Conservation (phyloP, 768 basidiomycete genomes). For the Boletus sensibilis region DNA sequence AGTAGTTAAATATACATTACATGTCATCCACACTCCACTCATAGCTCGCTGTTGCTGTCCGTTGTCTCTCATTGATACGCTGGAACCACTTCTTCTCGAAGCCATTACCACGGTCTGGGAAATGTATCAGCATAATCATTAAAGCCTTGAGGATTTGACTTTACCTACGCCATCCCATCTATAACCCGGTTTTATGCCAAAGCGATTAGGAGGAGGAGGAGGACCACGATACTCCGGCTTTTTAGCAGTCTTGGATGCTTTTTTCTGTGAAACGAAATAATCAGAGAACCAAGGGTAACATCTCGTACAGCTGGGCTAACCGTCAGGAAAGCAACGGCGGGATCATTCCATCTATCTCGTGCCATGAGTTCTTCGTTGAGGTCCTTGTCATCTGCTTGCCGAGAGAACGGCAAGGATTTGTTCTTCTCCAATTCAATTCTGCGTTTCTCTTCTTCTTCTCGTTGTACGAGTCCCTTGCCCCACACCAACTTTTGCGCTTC, state of each 20-base stretch:
- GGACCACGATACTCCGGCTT: slow-evolving; percentile 87
- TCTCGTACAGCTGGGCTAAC: slow-evolving; percentile 43
- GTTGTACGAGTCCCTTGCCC: slow-evolving; percentile 94
- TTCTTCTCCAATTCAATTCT: slow-evolving; percentile 67
- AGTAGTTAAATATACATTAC: slow-evolving; percentile 41
- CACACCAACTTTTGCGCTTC: slow-evolving; percentile 95
- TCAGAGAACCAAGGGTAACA: slow-evolving; percentile 1
- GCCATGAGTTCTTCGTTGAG: slow-evolving; percentile 84
- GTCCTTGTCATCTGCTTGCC: slow-evolving; percentile 78
- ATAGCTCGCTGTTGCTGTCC: slow-evolving; percentile 70
- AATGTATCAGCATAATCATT: slow-evolving; percentile 2
- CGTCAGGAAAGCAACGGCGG: slow-evolving; percentile 91
- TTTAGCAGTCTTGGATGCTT: slow-evolving; percentile 67
- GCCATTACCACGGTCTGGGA: slow-evolving; percentile 82
- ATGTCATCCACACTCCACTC: slow-evolving; percentile 93
- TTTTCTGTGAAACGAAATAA: slow-evolving; percentile 52
- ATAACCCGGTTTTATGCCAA: slow-evolving; percentile 92
- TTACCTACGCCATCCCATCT: slow-evolving; percentile 98
- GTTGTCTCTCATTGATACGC: slow-evolving; percentile 68
- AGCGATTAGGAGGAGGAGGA: slow-evolving; percentile 90
- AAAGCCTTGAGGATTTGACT: slow-evolving; percentile 21
- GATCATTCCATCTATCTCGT: slow-evolving; percentile 92
- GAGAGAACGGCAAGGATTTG: slow-evolving; percentile 63
- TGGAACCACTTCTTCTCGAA: slow-evolving; percentile 95
- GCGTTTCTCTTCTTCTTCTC: slow-evolving; percentile 71